Conservation (phyloP, 2,329 filamentous ascomycete genomes). For the Sodiomyces alkalinus region DNA sequence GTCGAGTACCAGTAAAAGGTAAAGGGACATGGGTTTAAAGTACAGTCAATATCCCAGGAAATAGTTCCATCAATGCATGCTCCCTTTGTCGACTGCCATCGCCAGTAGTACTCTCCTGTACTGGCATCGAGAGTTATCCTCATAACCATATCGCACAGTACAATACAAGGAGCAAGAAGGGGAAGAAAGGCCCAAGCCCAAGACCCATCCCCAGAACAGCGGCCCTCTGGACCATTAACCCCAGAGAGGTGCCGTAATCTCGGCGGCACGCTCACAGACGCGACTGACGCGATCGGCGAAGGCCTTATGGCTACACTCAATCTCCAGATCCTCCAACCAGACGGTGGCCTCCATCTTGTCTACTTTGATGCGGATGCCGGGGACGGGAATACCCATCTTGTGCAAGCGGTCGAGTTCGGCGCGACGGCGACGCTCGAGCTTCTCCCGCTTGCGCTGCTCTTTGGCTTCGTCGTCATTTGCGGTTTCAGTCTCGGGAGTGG, state of each 20-base stretch:
- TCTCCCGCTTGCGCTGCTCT: constrained; percentile 15
- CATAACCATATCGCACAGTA: constrained; percentile 5
- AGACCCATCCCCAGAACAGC: too few relatives aligned
- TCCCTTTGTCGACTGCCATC: too few relatives aligned
- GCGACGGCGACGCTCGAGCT: constrained; percentile 39
- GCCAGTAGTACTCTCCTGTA: neutral
- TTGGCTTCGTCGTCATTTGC: too few relatives aligned
- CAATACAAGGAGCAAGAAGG: constrained; percentile 1
- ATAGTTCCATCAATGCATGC: too few relatives aligned
- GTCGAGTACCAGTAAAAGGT: too few relatives aligned
- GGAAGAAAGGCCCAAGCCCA: too few relatives aligned
- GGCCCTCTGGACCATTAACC: too few relatives aligned
- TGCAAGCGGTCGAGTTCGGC: constrained; percentile 66
- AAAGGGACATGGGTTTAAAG: too few relatives aligned
- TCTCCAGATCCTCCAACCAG: constrained; percentile 83
- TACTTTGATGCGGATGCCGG: constrained; percentile 72
- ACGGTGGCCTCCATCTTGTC: constrained; percentile 79
- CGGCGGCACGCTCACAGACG: constrained; percentile 78
- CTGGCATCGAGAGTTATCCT: too few relatives aligned
- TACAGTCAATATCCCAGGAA: too few relatives aligned
- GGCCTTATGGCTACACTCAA: constrained; percentile 68
- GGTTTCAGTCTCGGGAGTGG: too few relatives aligned
- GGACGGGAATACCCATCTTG: constrained; percentile 75
- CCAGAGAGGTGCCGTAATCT: constrained; percentile 69
- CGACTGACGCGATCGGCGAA: constrained; percentile 74